Conservation (phyloP, 139 green algal genomes). For the Gonium pectorale region DNA sequence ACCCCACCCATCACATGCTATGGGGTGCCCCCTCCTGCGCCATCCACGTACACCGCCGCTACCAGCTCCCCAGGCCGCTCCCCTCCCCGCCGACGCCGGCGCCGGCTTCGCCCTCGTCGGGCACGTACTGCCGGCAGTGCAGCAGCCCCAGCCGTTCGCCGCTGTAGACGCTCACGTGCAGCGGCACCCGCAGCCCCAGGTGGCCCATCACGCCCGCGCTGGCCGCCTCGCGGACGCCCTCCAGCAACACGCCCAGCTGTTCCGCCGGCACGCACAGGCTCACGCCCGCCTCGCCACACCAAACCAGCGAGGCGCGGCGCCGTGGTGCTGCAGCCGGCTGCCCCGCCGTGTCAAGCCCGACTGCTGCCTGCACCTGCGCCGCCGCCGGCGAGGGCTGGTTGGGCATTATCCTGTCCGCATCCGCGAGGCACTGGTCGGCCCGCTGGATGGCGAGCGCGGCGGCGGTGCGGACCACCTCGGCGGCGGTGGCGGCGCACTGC, state of each 20-base stretch:
- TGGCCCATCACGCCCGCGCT: constrained; percentile 22
- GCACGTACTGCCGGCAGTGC: constrained; percentile 14
- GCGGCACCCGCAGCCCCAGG: constrained; percentile 31
- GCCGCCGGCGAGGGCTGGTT: too few species aligned
- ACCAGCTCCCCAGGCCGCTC: too few species aligned
- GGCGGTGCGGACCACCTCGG: constrained; percentile 13
- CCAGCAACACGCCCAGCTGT: not conserved
- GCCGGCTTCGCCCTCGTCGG: not conserved
- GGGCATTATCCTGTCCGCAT: too few species aligned
- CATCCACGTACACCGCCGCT: too few species aligned
- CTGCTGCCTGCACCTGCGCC: too few species aligned
- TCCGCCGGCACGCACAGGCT: not conserved
- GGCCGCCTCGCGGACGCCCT: not conserved
- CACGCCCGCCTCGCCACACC: not conserved
- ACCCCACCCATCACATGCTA: too few species aligned
- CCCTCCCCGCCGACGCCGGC: too few species aligned
- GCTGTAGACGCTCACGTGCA: constrained; percentile 36
- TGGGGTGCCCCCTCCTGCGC: too few species aligned
- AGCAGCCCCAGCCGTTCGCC: constrained; percentile 2
- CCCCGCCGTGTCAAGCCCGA: too few species aligned
- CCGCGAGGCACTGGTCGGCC: not conserved
- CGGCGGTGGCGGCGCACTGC: constrained; percentile 15
- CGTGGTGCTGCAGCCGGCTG: too few species aligned
- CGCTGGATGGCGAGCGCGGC: constrained; percentile 18
- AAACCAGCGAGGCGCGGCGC: constrained; percentile 1